Conservation (phyloP, 768 basidiomycete species). For the Boletus pseudo-olivaceus region DNA sequence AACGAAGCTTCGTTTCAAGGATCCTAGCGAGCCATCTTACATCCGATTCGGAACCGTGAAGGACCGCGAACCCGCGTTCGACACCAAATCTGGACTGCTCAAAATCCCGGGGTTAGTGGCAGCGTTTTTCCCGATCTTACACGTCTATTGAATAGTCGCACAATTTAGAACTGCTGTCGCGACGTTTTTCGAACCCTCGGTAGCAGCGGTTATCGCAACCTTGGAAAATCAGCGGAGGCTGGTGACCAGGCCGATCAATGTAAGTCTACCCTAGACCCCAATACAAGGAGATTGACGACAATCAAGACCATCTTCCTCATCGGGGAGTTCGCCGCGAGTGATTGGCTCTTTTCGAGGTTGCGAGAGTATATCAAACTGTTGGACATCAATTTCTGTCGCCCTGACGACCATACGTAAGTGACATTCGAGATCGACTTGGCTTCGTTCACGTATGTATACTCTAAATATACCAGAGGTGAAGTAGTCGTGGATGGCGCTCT, state of each 20-base stretch:
- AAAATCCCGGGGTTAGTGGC: conserved; percentile 36
- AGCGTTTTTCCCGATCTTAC: too few relatives aligned
- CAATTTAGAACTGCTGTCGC: conserved; percentile 27
- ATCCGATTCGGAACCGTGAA: conserved; percentile 45
- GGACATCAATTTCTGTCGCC: conserved; percentile 43
- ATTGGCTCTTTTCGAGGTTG: conserved; percentile 39
- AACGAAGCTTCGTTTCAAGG: conserved; percentile 44
- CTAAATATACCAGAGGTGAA: conserved; percentile 34
- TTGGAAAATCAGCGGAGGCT: conserved; percentile 22
- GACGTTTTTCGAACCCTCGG: conserved; percentile 29
- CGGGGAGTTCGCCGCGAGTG: conserved; percentile 43
- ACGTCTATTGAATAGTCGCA: not conserved
- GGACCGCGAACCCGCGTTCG: conserved; percentile 38
- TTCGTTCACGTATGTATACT: not conserved
- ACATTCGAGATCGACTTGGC: conserved; percentile 1
- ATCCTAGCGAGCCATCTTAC: conserved; percentile 38
- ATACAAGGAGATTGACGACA: conserved; percentile 1
- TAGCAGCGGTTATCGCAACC: conserved; percentile 17
- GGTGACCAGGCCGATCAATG: conserved; percentile 22
- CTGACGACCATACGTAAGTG: conserved; percentile 48
- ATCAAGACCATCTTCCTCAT: conserved; percentile 38
- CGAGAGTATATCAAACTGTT: conserved; percentile 31
- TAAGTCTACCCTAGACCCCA: conserved; percentile 8
- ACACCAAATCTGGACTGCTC: conserved; percentile 46
- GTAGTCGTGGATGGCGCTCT: conserved; percentile 46